Conservation (phyloP, 225 moss, liverwort and hornwort genomes). For the Anthoceros angustus region DNA sequence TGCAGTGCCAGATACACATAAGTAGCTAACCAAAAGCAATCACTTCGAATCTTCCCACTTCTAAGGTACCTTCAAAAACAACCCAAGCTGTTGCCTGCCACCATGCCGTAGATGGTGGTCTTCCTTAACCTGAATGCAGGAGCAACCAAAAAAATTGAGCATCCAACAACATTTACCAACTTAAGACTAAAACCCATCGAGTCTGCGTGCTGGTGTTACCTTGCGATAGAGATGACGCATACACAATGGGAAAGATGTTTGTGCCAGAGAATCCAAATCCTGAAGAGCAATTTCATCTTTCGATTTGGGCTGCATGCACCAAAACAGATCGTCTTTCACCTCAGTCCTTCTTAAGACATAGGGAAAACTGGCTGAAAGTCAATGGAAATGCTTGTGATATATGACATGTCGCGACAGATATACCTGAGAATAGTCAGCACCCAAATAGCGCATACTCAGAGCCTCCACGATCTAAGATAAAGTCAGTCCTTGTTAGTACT, state of each 20-base stretch:
- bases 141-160: not conserved
- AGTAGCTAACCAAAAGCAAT: not conserved
- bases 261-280: constrained; percentile 57
- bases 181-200: not conserved
- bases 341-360: not conserved
- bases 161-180: not conserved
- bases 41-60: not conserved
- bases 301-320: constrained; percentile 19
- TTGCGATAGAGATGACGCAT: constrained; percentile 75
- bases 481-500: too few relatives aligned
- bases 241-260: constrained; percentile 75
- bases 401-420: not conserved
- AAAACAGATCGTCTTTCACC: not conserved
- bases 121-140: constrained; percentile 28
- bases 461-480: constrained; percentile 46
- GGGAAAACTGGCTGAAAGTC: not conserved
- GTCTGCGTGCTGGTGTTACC: constrained; percentile 9
- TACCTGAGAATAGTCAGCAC: constrained; percentile 75
- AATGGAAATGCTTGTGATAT: not conserved
- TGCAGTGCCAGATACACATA: too few relatives aligned
- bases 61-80: constrained; percentile 54
- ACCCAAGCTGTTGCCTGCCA: constrained; percentile 88
- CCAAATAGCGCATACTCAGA: constrained; percentile 81
- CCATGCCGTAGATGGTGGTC: constrained; percentile 82
- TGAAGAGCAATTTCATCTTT: constrained; percentile 32